Percentiles rank a stretch among this genome's conserved stretches.
These are phyloP conservation scores for Citrus medica DNA, from an alignment of 345 rosid genomes.

Conservation along the genomic window DNA sequence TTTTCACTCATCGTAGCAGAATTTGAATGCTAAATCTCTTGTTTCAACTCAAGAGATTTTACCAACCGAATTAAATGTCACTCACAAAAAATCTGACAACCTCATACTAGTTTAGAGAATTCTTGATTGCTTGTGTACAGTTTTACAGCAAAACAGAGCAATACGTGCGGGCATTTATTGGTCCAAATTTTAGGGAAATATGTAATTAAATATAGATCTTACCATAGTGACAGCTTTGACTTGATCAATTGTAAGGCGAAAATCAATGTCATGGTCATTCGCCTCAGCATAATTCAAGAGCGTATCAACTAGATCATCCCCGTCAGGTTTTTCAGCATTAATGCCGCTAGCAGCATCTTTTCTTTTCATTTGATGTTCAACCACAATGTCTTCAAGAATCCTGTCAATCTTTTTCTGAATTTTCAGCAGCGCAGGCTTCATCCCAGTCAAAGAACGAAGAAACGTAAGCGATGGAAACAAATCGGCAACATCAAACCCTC, in stretches of 20 bases:
- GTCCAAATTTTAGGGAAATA: no score
- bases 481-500: constrained; percentile 13
- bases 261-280: not conserved
- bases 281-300: constrained; percentile 17
- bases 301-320: constrained; percentile 17
- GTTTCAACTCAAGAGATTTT: no score
- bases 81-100: no score
- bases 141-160: no score
- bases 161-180: no score
- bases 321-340: not conserved
- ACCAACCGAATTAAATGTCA: no score
- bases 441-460: constrained; percentile 11
- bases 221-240: constrained; percentile 17
- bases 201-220: not conserved
- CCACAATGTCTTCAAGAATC: constrained; percentile 13
- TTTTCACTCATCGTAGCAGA: no score
- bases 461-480: constrained; percentile 13
- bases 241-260: constrained; percentile 1
- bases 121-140: no score
- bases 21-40: no score
- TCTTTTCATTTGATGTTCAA: constrained; percentile 11
- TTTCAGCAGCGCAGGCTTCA: constrained; percentile 1
- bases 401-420: constrained; percentile 6
- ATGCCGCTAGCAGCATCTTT: not conserved
- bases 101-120: no score